These are phyloP conservation scores for Gonium pectorale DNA, from an alignment of 139 green algal genomes.

Conservation along the genomic window DNA sequence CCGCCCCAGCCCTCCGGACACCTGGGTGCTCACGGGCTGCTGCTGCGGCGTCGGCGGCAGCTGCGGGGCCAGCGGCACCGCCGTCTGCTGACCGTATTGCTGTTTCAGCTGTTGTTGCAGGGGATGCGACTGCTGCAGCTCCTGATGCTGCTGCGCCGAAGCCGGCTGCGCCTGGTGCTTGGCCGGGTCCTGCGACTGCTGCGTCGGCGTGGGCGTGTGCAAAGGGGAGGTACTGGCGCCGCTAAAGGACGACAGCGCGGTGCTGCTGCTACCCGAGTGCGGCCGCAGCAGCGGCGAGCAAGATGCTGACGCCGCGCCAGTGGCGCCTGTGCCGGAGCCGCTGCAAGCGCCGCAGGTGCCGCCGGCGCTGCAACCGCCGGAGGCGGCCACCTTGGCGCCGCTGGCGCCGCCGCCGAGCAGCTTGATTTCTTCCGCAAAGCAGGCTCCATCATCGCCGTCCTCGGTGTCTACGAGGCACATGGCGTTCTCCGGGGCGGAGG, in stretches of 20 bases:
- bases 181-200: too few relatives aligned
- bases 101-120: neutral
- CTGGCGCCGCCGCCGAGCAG: too few relatives aligned
- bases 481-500: neutral
- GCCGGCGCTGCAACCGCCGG: too few relatives aligned
- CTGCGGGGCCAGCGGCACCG: too few relatives aligned
- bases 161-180: neutral
- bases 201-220: neutral
- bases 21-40: too few relatives aligned
- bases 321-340: too few relatives aligned
- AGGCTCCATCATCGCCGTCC: neutral
- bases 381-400: too few relatives aligned
- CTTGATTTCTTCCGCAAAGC: too few relatives aligned
- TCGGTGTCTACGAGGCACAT: constrained; percentile 1
- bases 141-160: neutral
- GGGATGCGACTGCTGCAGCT: neutral
- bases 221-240: neutral
- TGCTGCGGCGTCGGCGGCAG: neutral
- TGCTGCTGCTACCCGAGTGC: constrained; percentile 10
- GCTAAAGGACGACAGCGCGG: neutral
- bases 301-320: too few relatives aligned
- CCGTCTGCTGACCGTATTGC: neutral
- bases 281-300: neutral
- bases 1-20: too few relatives aligned
- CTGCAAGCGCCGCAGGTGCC: too few relatives aligned